A percentile compares a stretch with the other conserved stretches of the same genome.
phyloP scores from a whole-genome alignment of 2,329 filamentous ascomycete genomes.

The Dryadomyces quercus-mongolicae region DNA sequence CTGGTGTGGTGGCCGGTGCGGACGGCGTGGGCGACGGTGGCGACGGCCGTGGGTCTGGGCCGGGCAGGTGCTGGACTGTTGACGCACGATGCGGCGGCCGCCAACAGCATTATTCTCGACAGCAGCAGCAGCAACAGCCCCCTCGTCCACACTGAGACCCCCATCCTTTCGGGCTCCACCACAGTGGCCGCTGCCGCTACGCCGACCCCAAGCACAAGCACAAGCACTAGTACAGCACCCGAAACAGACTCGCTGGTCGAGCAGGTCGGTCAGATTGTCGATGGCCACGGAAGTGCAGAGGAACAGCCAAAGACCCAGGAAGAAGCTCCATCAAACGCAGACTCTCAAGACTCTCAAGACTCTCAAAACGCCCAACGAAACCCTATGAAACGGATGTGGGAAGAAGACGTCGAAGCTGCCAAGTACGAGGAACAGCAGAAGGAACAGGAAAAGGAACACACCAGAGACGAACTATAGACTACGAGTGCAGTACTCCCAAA shows the following conservation, averaged over 20 bases:
- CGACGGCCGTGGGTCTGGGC: constrained; percentile 27
- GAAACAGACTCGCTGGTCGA: constrained; percentile 1
- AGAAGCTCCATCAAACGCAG: constrained; percentile 9
- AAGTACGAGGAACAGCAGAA: constrained; percentile 9
- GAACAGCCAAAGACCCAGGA: not conserved
- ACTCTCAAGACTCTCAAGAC: constrained; percentile 17
- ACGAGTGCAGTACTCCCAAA: not conserved
- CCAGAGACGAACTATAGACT: constrained; percentile 18
- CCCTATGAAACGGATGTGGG: constrained; percentile 51
- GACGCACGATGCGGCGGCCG: not conserved
- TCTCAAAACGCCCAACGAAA: constrained; percentile 26
- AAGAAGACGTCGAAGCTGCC: constrained; percentile 25
- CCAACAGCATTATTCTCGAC: not conserved
- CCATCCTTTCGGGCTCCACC: constrained; percentile 11
- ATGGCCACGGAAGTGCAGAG: not conserved
- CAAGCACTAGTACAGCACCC: not conserved
- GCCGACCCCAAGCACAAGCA: not conserved
- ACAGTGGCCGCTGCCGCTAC: not conserved
- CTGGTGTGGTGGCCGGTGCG: constrained; percentile 61
- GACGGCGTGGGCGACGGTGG: constrained; percentile 51
- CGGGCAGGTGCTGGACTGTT: constrained; percentile 21
- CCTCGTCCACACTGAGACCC: constrained; percentile 2
- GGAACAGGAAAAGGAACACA: constrained; percentile 1
- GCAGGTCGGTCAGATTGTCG: constrained; percentile 1
- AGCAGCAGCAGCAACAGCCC: constrained; percentile 13